Conservation (phyloP, 495 filamentous ascomycete species). For the Xylaria castorea region DNA sequence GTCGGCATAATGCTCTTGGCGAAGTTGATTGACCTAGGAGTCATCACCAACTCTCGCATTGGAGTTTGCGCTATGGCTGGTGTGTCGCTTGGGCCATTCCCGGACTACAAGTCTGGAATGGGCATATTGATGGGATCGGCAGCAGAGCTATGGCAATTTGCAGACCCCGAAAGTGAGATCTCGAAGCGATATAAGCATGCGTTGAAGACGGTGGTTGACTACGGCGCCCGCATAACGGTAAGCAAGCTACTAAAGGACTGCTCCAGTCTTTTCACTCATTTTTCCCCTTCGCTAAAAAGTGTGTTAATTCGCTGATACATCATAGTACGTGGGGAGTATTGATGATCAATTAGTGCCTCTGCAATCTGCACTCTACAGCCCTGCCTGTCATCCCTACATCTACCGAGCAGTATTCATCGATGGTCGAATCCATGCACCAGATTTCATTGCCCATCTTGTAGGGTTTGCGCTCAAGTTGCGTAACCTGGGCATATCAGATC, state of each 20-base stretch:
- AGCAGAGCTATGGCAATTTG: conserved; percentile 92
- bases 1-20: conserved; percentile 93
- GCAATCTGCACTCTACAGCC: conserved; percentile 83
- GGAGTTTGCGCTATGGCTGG: conserved; percentile 69
- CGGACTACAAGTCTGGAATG: conserved; percentile 81
- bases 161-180: conserved; percentile 75
- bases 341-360: conserved; percentile 92
- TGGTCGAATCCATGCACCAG: conserved; percentile 87
- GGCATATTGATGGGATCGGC: conserved; percentile 81
- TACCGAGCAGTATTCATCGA: conserved; percentile 94
- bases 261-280: neutral
- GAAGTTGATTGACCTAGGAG: conserved; percentile 80
- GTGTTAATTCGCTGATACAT: neutral
- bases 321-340: conserved; percentile 75
- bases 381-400: conserved; percentile 87
- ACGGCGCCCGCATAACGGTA: conserved; percentile 77
- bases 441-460: conserved; percentile 90
- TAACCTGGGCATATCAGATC: conserved; percentile 89
- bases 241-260: conserved; percentile 27
- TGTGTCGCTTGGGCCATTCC: conserved; percentile 90
- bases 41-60: conserved; percentile 72
- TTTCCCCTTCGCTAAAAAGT: conserved; percentile 6
- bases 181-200: conserved; percentile 81
- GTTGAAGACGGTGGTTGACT: conserved; percentile 71
- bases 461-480: conserved; percentile 92